phyloP scores from a whole-genome alignment of 345 rosid genomes.

The Syzygium oleosum region DNA sequence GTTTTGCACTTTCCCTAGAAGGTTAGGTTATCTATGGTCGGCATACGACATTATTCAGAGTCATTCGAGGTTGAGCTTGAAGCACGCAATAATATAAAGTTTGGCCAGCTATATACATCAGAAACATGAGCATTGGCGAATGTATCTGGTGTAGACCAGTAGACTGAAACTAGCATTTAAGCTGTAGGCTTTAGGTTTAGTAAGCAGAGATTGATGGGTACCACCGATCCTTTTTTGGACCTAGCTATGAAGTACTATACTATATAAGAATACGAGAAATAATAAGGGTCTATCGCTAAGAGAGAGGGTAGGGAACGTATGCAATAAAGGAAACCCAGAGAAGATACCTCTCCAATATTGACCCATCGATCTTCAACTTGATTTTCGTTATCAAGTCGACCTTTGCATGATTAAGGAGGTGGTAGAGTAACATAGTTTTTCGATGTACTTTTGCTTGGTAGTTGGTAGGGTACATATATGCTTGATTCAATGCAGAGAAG shows the following conservation, averaged over 20 bases:
- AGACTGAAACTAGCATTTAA: neutral
- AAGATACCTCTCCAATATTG: neutral
- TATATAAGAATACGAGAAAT: neutral
- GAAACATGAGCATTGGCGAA: neutral
- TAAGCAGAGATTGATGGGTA: neutral
- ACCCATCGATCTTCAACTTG: neutral
- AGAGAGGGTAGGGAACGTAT: neutral
- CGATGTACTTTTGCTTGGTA: neutral
- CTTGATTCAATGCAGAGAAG: neutral
- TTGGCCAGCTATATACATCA: neutral
- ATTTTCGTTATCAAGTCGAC: neutral
- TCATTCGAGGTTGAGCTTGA: neutral
- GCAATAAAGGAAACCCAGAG: neutral
- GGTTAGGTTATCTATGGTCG: neutral
- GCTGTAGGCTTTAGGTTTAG: neutral
- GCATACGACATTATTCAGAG: neutral
- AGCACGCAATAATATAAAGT: neutral
- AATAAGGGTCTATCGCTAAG: neutral
- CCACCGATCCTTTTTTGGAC: neutral
- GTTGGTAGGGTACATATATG: neutral
- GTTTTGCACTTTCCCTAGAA: neutral
- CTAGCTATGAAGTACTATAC: neutral
- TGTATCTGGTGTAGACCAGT: neutral
- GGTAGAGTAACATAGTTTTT: neutral
- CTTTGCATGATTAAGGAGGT: neutral